A percentile compares a stretch with the other conserved stretches of the same genome.
Evolutionary conservation across 2,329 filamentous ascomycete genomes (phyloP).

Genomic region (Dothidotthia symphoricarpi): DNA sequence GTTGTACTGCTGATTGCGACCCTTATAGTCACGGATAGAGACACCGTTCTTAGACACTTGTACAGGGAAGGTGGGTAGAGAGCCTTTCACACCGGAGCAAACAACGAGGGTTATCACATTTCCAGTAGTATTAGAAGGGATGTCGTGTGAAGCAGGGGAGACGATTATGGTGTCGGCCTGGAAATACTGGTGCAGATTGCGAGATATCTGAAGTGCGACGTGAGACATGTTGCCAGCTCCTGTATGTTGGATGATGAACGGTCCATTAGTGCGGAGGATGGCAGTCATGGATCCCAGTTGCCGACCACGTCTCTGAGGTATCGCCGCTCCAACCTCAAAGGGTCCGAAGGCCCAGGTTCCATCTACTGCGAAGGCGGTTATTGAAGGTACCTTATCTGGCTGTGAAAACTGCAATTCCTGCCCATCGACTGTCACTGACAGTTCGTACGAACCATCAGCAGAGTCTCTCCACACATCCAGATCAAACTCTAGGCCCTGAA

Average conservation of each 20-base stretch:
- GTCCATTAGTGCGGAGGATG: conserved; percentile 50
- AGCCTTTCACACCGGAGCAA: conserved; percentile 23
- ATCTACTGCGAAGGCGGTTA: background rate
- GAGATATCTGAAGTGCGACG: conserved; percentile 55
- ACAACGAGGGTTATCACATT: conserved; percentile 49
- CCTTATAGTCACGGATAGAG: conserved; percentile 22
- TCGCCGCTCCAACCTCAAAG: background rate
- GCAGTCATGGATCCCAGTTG: conserved; percentile 56
- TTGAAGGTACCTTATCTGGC: background rate
- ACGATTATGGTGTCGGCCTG: conserved; percentile 51
- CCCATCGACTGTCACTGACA: conserved; percentile 22
- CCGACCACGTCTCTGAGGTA: conserved; percentile 41
- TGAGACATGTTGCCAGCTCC: conserved; percentile 28
- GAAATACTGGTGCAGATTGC: conserved; percentile 60
- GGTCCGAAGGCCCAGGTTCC: conserved; percentile 7
- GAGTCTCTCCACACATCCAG: conserved; percentile 11
- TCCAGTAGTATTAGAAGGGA: conserved; percentile 25
- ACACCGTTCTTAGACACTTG: conserved; percentile 15
- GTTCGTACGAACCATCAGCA: too few relatives aligned
- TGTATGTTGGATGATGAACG: conserved; percentile 46
- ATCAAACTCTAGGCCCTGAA: conserved; percentile 32
- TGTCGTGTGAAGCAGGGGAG: background rate
- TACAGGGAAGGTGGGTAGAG: conserved; percentile 34
- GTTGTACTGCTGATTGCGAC: conserved; percentile 24
- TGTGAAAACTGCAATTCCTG: conserved; percentile 14